A percentile compares a stretch with the other conserved stretches of the same genome.
Evolutionary conservation across 2,329 filamentous ascomycete species (phyloP).

Genomic region (Aspergillus persii): DNA sequence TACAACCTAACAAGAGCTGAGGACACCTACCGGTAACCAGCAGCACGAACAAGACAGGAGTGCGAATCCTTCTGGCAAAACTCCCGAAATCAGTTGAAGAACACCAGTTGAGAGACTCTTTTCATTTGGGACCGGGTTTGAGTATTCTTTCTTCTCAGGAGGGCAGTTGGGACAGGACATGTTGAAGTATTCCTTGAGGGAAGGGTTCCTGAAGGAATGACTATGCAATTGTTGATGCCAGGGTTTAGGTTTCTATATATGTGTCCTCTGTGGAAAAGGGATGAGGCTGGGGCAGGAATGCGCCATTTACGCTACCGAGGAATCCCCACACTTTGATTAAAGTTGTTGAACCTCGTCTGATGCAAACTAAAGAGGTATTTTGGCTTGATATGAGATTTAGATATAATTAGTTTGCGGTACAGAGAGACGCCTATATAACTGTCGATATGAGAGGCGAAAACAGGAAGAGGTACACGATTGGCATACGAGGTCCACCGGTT

Average conservation of each 20-base stretch:
- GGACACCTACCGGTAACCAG: conserved; percentile 13
- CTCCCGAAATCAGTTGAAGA: neutral
- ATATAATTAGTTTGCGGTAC: no score
- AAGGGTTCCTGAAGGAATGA: no score
- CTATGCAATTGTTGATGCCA: neutral
- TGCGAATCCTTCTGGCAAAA: conserved; percentile 17
- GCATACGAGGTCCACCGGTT: no score
- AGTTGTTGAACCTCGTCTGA: no score
- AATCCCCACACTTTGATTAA: neutral
- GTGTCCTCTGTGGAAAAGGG: neutral
- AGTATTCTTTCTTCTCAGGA: neutral
- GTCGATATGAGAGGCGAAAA: no score
- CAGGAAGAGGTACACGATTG: no score
- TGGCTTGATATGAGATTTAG: no score
- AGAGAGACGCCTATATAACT: no score
- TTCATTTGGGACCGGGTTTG: neutral
- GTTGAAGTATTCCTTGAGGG: neutral
- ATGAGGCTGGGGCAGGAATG: neutral
- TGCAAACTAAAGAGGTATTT: no score
- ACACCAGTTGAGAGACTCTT: neutral
- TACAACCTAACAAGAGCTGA: neutral
- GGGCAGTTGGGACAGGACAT: neutral
- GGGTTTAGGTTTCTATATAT: neutral
- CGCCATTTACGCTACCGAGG: neutral
- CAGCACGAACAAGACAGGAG: conserved; percentile 15